Conservation (phyloP, 2,329 filamentous ascomycete species). For the Botrytis elliptica region DNA sequence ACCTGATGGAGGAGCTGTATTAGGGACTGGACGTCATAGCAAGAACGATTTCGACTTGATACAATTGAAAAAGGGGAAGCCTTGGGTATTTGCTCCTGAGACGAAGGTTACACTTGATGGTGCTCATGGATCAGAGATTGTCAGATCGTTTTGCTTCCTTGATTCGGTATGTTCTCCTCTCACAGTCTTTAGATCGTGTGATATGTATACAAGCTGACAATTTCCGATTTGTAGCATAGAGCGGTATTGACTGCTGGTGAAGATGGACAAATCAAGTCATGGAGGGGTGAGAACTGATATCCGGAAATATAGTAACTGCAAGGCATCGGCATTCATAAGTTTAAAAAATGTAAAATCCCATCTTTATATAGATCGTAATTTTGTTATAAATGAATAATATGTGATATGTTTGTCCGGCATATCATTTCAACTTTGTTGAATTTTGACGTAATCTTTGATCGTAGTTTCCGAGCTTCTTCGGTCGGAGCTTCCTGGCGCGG, state of each 20-base stretch:
- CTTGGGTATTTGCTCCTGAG: slow-evolving; percentile 55
- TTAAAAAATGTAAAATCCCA: neutral
- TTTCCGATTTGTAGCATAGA: slow-evolving; percentile 31
- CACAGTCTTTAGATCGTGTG: neutral
- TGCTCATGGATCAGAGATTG: slow-evolving; percentile 63
- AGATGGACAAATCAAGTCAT: slow-evolving; percentile 43
- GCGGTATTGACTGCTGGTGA: slow-evolving; percentile 44
- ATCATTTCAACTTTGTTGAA: neutral
- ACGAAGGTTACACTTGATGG: slow-evolving; percentile 59
- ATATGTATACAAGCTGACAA: neutral
- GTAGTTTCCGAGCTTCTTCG: slow-evolving; percentile 4
- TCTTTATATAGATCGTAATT: neutral
- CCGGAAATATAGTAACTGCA: neutral
- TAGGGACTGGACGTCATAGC: slow-evolving; percentile 66
- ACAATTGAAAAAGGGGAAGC: slow-evolving; percentile 53
- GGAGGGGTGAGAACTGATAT: slow-evolving; percentile 36
- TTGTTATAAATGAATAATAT: neutral
- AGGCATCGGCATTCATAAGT: neutral
- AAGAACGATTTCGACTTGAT: slow-evolving; percentile 59
- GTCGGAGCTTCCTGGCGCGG: slow-evolving; percentile 20
- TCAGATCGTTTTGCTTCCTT: slow-evolving; percentile 62
- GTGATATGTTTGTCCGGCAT: neutral
- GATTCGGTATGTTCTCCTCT: slow-evolving; percentile 48
- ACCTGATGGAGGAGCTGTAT: slow-evolving; percentile 57
- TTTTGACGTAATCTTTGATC: neutral